phyloP scores from a whole-genome alignment of 78 protist genomes.

The Trichosphaerium sp. region DNA sequence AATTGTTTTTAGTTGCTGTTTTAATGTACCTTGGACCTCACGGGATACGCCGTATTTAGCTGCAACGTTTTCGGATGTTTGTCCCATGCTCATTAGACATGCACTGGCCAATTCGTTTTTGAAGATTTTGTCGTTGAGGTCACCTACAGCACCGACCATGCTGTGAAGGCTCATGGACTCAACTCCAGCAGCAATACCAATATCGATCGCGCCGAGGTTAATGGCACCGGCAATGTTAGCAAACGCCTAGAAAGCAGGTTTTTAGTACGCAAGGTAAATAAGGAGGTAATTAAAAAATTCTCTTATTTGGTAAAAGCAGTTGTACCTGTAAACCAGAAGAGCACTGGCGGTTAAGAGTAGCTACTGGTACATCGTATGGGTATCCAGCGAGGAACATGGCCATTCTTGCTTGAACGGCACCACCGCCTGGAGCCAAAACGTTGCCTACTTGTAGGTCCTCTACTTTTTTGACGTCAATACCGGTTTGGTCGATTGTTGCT shows the following conservation, averaged over 20 bases:
- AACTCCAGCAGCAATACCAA: conserved; percentile 84
- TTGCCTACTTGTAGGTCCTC: conserved; percentile 62
- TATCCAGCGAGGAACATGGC: conserved; percentile 51
- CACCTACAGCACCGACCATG: conserved; percentile 56
- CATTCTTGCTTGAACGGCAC: conserved; percentile 44
- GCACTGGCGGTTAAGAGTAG: conserved; percentile 70
- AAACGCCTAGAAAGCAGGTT: conserved; percentile 54
- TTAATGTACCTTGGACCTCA: conserved; percentile 74
- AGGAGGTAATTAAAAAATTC: too few relatives aligned
- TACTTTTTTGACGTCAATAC: conserved; percentile 28
- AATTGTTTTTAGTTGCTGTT: too few relatives aligned
- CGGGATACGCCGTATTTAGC: conserved; percentile 65
- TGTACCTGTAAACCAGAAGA: conserved; percentile 83
- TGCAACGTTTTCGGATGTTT: conserved; percentile 69
- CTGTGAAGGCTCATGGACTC: conserved; percentile 64
- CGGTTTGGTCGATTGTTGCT: conserved; percentile 24
- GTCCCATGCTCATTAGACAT: conserved; percentile 74
- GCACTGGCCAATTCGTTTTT: conserved; percentile 19
- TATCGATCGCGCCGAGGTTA: conserved; percentile 37
- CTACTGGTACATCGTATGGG: conserved; percentile 44
- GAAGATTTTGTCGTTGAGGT: conserved; percentile 17
- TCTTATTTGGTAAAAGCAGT: too few relatives aligned
- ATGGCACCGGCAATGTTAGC: conserved; percentile 62
- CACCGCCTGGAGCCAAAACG: conserved; percentile 24
- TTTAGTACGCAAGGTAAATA: too few relatives aligned